Evolutionary conservation across 2,329 filamentous ascomycete species (phyloP).

Genomic region (Aspergillus tanneri): DNA sequence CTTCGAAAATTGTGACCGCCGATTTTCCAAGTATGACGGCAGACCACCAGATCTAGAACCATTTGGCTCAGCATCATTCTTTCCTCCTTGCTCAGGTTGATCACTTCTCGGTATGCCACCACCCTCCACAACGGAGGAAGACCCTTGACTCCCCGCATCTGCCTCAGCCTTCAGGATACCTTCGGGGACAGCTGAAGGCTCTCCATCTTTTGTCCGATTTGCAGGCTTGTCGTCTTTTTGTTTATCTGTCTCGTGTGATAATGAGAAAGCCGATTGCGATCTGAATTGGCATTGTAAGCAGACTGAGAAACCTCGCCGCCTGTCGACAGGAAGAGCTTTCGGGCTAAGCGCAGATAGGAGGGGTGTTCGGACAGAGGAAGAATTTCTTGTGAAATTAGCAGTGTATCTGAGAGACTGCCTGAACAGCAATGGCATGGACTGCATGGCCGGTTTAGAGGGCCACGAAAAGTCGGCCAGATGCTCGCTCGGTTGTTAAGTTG

Average conservation of each 20-base stretch:
- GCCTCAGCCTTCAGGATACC: constrained; percentile 17
- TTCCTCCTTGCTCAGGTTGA: constrained; percentile 8
- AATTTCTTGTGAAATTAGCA: constrained; percentile 24
- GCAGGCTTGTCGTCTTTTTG: constrained; percentile 21
- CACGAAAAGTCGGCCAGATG: constrained; percentile 21
- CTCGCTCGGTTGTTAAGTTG: constrained; percentile 16
- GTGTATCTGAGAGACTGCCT: constrained; percentile 39
- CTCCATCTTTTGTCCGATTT: constrained; percentile 10
- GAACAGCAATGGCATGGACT: constrained; percentile 41
- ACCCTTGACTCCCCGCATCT: constrained; percentile 22
- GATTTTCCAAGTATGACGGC: constrained; percentile 41
- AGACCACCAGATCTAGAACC: constrained; percentile 23
- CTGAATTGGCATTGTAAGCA: constrained; percentile 47
- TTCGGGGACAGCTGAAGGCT: constrained; percentile 22
- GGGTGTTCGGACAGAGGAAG: constrained; percentile 21
- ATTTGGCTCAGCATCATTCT: constrained; percentile 3
- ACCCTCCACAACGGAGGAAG: constrained; percentile 14
- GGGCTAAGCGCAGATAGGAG: constrained; percentile 21
- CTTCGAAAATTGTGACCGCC: constrained; percentile 58
- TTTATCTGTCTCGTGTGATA: constrained; percentile 25
- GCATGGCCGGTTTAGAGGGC: constrained; percentile 36
- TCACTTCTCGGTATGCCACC: constrained; percentile 12
- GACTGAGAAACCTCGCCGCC: constrained; percentile 36
- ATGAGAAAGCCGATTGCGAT: constrained; percentile 27
- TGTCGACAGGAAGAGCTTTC: constrained; percentile 22